Percentiles rank a stretch among this genome's conserved stretches.
phyloP scores from a whole-genome alignment of 2,329 filamentous ascomycete species.

The Colletotrichum tropicicola region DNA sequence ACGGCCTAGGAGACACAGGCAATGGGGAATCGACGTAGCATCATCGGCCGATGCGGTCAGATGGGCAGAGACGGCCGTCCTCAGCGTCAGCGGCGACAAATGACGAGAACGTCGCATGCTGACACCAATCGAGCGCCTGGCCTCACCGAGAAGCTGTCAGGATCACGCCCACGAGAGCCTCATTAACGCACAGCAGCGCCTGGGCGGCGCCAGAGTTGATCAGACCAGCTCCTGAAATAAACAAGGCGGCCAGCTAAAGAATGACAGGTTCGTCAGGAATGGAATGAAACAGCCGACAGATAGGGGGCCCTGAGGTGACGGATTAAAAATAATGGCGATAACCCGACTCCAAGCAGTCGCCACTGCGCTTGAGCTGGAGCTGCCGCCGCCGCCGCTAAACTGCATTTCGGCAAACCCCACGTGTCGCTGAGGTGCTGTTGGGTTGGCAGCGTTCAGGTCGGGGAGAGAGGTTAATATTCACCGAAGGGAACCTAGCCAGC shows the following conservation, averaged over 20 bases:
- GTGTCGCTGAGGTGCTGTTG: constrained; percentile 13
- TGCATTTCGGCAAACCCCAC: constrained; percentile 26
- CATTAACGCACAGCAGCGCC: no score
- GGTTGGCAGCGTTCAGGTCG: constrained; percentile 12
- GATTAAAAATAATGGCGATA: neutral
- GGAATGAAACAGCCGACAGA: constrained; percentile 4
- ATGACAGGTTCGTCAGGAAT: constrained; percentile 8
- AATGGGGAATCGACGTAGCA: neutral
- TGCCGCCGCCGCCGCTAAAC: constrained; percentile 20
- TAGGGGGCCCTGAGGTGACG: neutral
- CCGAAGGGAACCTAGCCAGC: constrained; percentile 12
- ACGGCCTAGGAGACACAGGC: neutral
- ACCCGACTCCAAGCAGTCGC: neutral
- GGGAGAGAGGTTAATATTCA: constrained; percentile 14
- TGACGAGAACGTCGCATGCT: neutral
- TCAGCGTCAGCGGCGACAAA: neutral
- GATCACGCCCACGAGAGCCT: no score
- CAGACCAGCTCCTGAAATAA: neutral
- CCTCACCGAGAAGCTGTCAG: neutral
- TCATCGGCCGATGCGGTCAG: neutral
- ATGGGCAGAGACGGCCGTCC: neutral
- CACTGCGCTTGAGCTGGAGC: constrained; percentile 9
- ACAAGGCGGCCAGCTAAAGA: neutral
- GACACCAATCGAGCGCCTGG: no score
- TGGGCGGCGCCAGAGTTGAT: no score